A percentile compares a stretch with the other conserved stretches of the same genome.
phyloP scores from a whole-genome alignment of 805 yeast species.

The Cyberlindnera sargentensis region DNA sequence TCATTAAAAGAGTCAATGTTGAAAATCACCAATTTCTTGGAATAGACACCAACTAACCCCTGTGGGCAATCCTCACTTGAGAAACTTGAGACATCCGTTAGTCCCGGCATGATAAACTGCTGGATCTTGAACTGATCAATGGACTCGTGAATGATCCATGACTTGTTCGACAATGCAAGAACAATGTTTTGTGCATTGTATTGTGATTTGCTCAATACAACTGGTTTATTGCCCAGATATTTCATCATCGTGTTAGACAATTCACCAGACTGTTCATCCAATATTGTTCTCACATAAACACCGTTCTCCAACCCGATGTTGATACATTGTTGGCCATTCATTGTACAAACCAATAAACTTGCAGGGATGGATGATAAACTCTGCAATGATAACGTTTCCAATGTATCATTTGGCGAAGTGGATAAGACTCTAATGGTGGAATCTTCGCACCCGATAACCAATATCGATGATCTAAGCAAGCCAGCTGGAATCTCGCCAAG shows the following conservation, averaged over 20 bases:
- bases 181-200: slow-evolving; percentile 18
- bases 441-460: slow-evolving; percentile 70
- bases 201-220: slow-evolving; percentile 31
- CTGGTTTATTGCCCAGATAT: slow-evolving; percentile 67
- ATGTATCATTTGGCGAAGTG: slow-evolving; percentile 47
- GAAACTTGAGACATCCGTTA: slow-evolving; percentile 45
- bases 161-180: slow-evolving; percentile 25
- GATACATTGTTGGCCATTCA: slow-evolving; percentile 29
- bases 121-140: slow-evolving; percentile 19
- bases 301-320: slow-evolving; percentile 87
- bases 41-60: slow-evolving; percentile 60
- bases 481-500: slow-evolving; percentile 44
- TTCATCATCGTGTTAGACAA: slow-evolving; percentile 57
- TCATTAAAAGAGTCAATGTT: slow-evolving; percentile 37
- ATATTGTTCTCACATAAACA: slow-evolving; percentile 54
- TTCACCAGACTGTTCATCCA: slow-evolving; percentile 56
- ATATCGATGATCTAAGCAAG: slow-evolving; percentile 42
- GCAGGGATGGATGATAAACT: slow-evolving; percentile 48
- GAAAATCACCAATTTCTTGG: slow-evolving; percentile 46
- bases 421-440: slow-evolving; percentile 63
- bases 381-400: slow-evolving; percentile 59
- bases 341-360: slow-evolving; percentile 25
- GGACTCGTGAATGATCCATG: slow-evolving; percentile 28
- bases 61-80: slow-evolving; percentile 53
- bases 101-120: slow-evolving; percentile 24